These are phyloP conservation scores for Crithidia fasciculata DNA, from an alignment of 208 protist genomes.

Conservation along the genomic window DNA sequence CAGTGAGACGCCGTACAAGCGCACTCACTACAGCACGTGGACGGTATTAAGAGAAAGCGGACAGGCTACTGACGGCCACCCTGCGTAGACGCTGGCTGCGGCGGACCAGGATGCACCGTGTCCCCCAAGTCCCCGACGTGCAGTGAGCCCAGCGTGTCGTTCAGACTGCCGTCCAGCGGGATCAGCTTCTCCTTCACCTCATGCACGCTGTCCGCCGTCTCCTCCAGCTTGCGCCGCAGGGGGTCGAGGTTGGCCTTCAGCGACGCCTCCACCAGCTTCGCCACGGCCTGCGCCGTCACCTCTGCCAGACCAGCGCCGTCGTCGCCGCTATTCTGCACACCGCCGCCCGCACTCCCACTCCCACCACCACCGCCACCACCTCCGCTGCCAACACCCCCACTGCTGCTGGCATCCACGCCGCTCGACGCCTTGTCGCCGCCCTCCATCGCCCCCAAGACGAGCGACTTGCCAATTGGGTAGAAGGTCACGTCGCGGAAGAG, in stretches of 20 bases:
- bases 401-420: conserved; percentile 11
- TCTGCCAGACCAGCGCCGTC: conserved; percentile 3
- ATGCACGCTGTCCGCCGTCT: conserved; percentile 27
- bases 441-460: conserved; percentile 48
- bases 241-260: conserved; percentile 30
- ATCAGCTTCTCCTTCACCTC: conserved; percentile 24
- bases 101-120: background rate
- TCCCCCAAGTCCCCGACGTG: background rate
- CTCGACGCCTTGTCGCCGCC: conserved; percentile 12
- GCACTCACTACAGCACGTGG: no score
- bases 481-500: conserved; percentile 69
- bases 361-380: conserved; percentile 8
- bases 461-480: conserved; percentile 71
- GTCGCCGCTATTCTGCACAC: background rate
- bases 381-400: conserved; percentile 4
- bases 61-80: background rate
- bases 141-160: conserved; percentile 1
- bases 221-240: conserved; percentile 33
- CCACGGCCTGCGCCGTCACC: conserved; percentile 19
- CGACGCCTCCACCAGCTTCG: conserved; percentile 24
- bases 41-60: no score
- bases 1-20: no score
- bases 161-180: background rate
- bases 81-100: background rate
- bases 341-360: background rate